These are phyloP conservation scores for Mrakia gelida DNA, from an alignment of 768 basidiomycete species.

Conservation along the genomic window DNA sequence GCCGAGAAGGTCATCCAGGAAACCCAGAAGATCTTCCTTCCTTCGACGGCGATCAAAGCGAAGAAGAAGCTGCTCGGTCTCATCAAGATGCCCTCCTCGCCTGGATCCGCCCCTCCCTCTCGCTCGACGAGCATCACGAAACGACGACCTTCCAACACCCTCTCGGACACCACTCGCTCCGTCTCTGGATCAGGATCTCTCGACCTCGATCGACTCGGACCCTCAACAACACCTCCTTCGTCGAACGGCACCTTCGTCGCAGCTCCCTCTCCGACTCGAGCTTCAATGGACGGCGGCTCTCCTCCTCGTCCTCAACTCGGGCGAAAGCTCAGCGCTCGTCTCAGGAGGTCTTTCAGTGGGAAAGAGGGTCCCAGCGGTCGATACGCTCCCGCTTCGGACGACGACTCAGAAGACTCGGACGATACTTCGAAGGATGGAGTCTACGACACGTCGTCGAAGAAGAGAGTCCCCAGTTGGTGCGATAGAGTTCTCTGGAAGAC, in stretches of 20 bases:
- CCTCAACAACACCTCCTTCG: background rate
- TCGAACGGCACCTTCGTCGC: background rate
- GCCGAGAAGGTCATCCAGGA: slow-evolving; percentile 24
- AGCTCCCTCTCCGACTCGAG: background rate
- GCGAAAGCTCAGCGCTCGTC: slow-evolving; percentile 18
- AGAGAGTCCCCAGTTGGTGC: slow-evolving; percentile 26
- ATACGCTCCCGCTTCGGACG: background rate
- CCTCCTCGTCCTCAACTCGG: slow-evolving; percentile 21
- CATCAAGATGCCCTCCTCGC: slow-evolving; percentile 29
- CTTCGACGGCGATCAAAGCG: slow-evolving; percentile 28
- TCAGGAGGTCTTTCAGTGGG: slow-evolving; percentile 21
- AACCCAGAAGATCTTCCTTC: slow-evolving; percentile 31
- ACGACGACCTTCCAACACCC: slow-evolving; percentile 3
- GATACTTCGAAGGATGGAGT: background rate
- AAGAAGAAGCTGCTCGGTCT: slow-evolving; percentile 28
- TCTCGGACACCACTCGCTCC: background rate
- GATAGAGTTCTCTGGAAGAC: slow-evolving; percentile 26
- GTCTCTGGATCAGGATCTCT: background rate
- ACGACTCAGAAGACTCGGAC: slow-evolving; percentile 28
- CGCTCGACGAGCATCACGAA: background rate
- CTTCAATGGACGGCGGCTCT: slow-evolving; percentile 21
- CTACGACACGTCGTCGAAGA: slow-evolving; percentile 30
- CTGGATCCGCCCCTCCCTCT: background rate
- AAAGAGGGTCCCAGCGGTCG: slow-evolving; percentile 1
- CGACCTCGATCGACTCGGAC: slow-evolving; percentile 19